Conservation (phyloP, 805 yeast species). For the Debaryomyces castellii region DNA sequence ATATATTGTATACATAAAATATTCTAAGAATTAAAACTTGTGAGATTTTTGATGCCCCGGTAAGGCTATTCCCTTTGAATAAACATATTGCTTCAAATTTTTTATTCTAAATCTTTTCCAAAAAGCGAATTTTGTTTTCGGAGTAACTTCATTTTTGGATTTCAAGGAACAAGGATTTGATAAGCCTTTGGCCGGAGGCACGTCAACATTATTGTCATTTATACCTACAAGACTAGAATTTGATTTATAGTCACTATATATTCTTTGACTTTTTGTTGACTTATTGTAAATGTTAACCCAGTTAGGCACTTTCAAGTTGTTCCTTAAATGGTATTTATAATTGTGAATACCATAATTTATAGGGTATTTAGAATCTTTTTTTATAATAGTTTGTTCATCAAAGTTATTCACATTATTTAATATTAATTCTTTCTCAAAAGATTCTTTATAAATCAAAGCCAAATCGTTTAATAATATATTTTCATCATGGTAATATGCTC, state of each 20-base stretch:
- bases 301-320: no score
- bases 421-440: not conserved
- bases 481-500: not conserved
- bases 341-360: slow-evolving; percentile 1
- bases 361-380: not conserved
- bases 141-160: not conserved
- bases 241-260: not conserved
- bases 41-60: slow-evolving; percentile 4
- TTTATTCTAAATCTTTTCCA: not conserved
- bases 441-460: not conserved
- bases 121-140: not conserved
- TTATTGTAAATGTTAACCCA: slow-evolving; percentile 1
- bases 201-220: no score
- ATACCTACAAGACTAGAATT: no score
- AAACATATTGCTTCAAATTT: not conserved
- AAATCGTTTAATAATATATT: not conserved
- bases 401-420: not conserved
- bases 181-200: no score
- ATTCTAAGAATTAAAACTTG: not conserved
- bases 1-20: slow-evolving; percentile 5
- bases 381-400: slow-evolving; percentile 5
- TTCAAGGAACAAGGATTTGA: not conserved
- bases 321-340: slow-evolving; percentile 7
- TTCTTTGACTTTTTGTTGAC: not conserved
- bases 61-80: not conserved